Evolutionary conservation across 176 grass and related monocot species (phyloP), one percentile per base, ranked within the genome.

Genomic region (Dactylis glomerata): DNA sequence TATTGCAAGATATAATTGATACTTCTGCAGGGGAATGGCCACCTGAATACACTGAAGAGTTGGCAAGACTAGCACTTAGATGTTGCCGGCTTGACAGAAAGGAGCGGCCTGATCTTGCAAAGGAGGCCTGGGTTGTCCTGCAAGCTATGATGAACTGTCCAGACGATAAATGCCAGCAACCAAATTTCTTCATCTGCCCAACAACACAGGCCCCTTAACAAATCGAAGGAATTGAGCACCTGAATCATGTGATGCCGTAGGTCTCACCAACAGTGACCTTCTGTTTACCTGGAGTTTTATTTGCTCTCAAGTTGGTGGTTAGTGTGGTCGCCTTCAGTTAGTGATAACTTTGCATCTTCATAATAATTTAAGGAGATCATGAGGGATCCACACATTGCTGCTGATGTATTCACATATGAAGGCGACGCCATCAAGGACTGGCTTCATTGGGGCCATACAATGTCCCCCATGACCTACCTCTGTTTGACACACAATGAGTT

Each of bases 381-480:
- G 90, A 81, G 12, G 68, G 90, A 92, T 85, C 86, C 86, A 56
- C 62, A 86, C 19, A 86, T 92, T 73, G 86, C 90, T 30, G 90
- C 76, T 13, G 86, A 92, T 79, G 86, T 86, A 59, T 92, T 85
- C 83, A 92, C 90, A 72, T 92, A 92, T 47, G 90, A 92, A 92
- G 90, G 81, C 24, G 79, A 78, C 8, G 68, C 36, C 36, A 92
- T 92, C 82, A 89, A 83, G 85, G 86, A 84, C 37, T 92, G 86
- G 90, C 70, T 92, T 70, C 57, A 88, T 76, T 73, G 82, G 23
- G 90, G 86, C 4, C 81, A 83, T 14, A 58, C 45, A 50, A 86
- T 59, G 36, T 92, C 90, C 49, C 90, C 90, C 34, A 79, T 79
- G 82, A 89, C 86, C 33, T 85, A 86, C 75, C 82, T 77, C 49